Evolutionary conservation across 345 rosid genomes (phyloP), one percentile per base, ranked within the genome.

Genomic region (Chamaenerion angustifolium): DNA sequence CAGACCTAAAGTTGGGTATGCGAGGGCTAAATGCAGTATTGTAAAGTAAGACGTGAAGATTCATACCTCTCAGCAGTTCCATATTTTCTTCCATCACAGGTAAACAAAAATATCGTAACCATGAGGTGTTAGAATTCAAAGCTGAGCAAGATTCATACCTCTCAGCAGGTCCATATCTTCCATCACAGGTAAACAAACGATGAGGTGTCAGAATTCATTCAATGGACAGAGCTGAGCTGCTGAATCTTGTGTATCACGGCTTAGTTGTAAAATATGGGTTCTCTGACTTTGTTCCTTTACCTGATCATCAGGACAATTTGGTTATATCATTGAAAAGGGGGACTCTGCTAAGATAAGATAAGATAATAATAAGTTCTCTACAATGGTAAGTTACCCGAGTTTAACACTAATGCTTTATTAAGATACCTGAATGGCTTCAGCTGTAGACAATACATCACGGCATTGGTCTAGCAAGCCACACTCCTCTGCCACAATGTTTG

Each of bases 251-350:
- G 71, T 63, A 21, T 51, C 19, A 4, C 55, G 59, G 49, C 64
- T 65, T 56, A 49, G 57, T 54, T 90, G 98, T 62, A 75, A 15
- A 15, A 64, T 51, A 54, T 81, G 87, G 12, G 89, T 71, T 69
- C 72, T 74, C 69, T 79, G 56, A 59, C 93, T 83, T 44, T 67
- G 66, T 66, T 86, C 93, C 18, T 56, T 72, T 48, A 78, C 92
- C 98, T 90, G 84, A 16, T 25, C 56, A 57, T 44, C 17, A 10
- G 21, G 25, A 2, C 25, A 14, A 15, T 11, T 5, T 21, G 23
- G 16, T 56, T 46, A 13, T 25, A 13, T 25, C 50, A 19, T 47
- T 19, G 7, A 18, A 14, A 48, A 42, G 12, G 17, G 7, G 3
- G 23, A 19, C 4, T 49, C 14, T 15, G 5, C 37, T 31, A 5